Evolutionary conservation across 2,329 filamentous ascomycete genomes (phyloP).

Genomic region (Xylaria sp.): DNA sequence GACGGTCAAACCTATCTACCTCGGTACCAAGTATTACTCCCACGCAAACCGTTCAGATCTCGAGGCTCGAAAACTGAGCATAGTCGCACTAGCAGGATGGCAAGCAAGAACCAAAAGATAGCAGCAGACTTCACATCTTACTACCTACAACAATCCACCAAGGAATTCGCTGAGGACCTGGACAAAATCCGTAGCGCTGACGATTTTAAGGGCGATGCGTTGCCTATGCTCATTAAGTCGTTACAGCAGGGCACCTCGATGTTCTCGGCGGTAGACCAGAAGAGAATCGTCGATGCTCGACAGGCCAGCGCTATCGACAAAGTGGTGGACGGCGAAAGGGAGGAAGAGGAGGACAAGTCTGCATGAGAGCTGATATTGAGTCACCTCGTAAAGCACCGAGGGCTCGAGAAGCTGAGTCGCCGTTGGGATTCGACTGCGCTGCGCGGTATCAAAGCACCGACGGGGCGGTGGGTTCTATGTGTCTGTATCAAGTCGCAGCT

Average conservation of each 20-base stretch:
- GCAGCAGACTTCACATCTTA: conserved; percentile 67
- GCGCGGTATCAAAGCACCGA: neutral
- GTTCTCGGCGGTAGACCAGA: conserved; percentile 67
- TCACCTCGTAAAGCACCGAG: no score
- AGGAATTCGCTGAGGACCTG: conserved; percentile 79
- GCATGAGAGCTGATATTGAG: conserved; percentile 15
- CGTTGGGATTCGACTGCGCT: no score
- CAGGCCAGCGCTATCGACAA: conserved; percentile 1
- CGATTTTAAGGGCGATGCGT: conserved; percentile 75
- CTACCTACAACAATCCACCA: conserved; percentile 76
- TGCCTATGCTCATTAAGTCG: conserved; percentile 74
- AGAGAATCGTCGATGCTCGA: conserved; percentile 44
- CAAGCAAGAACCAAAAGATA: conserved; percentile 36
- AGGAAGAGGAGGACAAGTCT: conserved; percentile 26
- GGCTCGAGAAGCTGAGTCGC: neutral
- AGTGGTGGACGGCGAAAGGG: conserved; percentile 10
- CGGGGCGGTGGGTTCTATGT: neutral
- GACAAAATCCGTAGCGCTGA: conserved; percentile 74
- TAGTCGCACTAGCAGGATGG: conserved; percentile 31
- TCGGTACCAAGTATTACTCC: no score
- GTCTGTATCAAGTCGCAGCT: neutral
- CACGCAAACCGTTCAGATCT: neutral
- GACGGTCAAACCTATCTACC: no score
- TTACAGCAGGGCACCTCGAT: conserved; percentile 74
- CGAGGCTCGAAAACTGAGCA: neutral